Evolutionary conservation across 306 rosid genomes (phyloP), one percentile per base, ranked within the genome.

Genomic region (Pterocarpus macrocarpus): DNA sequence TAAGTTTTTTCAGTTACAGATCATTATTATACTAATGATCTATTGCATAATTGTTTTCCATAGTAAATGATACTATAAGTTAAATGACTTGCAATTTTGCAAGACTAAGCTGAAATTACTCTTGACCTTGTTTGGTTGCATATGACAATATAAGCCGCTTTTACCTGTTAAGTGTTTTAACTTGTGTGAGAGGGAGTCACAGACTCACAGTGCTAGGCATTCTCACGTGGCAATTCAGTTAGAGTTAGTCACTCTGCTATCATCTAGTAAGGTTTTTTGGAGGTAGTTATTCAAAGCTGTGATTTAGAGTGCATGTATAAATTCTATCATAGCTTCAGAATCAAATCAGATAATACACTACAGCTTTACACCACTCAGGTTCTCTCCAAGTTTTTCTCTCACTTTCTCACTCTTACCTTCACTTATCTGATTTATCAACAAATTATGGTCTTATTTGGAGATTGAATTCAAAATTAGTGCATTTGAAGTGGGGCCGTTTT

Each of bases 1-100:
- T 69, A 47, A 34, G 35, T 36, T 81, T 38, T 78, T 53, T 41
- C 61, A n/a, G 75, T 76, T 79, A 4, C 14, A 9, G 52, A 78
- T 55, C 69, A 64, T 44, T 75, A 41, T 11, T 64, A 64, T 53
- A 69, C 72, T 45, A 39, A 35, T 66, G 55, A 62, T 75, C 38
- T 39, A 52, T 35, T 32, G 62, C 43, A 41, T 69, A 53, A 22
- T 43, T 71, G 45, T 56, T 81, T 43, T 43, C 47, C 6, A 43
- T 13, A 71, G 56, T 2, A 39, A 53, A n/a, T 35, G 45, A 10
- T 45, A 17, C 32, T 78, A 77, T 44, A 44, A 28, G 47, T 45
- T 38, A 57, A 84, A 35, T 30, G 28, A 69, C 30, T 56, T 73
- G 32, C 7, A 41, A 12, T 4, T 62, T 47, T 63, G 11, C 2